phyloP scores from a whole-genome alignment of 116 monocot species.

The Dioscorea cayenensis region DNA sequence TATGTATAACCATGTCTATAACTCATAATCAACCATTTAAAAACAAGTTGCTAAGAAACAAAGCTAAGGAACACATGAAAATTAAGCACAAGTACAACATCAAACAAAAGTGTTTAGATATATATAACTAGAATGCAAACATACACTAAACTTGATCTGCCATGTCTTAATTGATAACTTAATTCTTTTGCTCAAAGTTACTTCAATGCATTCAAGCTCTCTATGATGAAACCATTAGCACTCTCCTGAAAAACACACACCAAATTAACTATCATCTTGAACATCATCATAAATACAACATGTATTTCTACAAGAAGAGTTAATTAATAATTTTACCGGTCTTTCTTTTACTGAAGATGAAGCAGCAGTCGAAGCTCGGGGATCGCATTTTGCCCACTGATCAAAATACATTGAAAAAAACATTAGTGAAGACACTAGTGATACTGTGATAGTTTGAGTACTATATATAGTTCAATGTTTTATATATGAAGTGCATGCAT shows the following conservation, averaged over 20 bases:
- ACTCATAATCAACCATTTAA: too few species aligned
- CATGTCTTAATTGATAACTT: not conserved
- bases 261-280: not conserved
- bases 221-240: slow-evolving; percentile 16
- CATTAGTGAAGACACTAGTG: not conserved
- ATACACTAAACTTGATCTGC: too few species aligned
- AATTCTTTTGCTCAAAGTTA: slow-evolving; percentile 30
- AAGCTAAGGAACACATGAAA: too few species aligned
- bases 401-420: not conserved
- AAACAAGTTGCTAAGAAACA: too few species aligned
- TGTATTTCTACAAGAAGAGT: not conserved
- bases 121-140: too few species aligned
- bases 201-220: slow-evolving; percentile 58
- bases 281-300: not conserved
- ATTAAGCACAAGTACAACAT: too few species aligned
- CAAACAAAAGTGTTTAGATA: too few species aligned
- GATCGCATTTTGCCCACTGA: slow-evolving; percentile 75
- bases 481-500: too few species aligned
- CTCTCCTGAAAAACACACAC: slow-evolving; percentile 32
- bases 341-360: slow-evolving; percentile 18
- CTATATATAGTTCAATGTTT: too few species aligned
- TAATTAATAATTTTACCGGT: slow-evolving; percentile 21
- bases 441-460: too few species aligned
- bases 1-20: too few species aligned
- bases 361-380: slow-evolving; percentile 23